Conservation (phyloP, 106 monocot genomes). For the Dendrobium officinale region DNA sequence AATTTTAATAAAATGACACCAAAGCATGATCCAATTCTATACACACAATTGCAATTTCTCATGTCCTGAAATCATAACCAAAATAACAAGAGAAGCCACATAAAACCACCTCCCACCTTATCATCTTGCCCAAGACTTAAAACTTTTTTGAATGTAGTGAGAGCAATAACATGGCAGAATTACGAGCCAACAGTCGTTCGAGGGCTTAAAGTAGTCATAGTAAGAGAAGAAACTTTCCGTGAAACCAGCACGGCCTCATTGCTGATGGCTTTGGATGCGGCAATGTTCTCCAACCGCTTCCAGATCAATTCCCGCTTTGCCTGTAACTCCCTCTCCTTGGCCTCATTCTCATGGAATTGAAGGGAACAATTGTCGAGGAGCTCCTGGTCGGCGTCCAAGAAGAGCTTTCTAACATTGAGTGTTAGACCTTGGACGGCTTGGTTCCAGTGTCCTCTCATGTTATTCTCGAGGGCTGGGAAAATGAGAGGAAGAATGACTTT, state of each 20-base stretch:
- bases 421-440: slow-evolving; percentile 45
- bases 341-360: slow-evolving; percentile 2
- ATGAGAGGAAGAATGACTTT: slow-evolving; percentile 39
- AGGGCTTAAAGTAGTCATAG: slow-evolving; percentile 9
- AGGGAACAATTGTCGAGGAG: slow-evolving; percentile 27
- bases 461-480: slow-evolving; percentile 37
- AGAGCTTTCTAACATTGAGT: slow-evolving; percentile 36
- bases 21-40: neutral
- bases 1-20: neutral
- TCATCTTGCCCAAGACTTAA: neutral
- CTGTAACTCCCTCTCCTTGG: slow-evolving; percentile 14
- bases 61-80: neutral
- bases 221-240: slow-evolving; percentile 11
- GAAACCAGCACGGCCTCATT: slow-evolving; percentile 32
- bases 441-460: slow-evolving; percentile 43
- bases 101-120: neutral
- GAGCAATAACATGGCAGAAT: neutral
- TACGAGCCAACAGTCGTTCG: neutral
- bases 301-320: slow-evolving; percentile 26
- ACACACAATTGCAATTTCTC: neutral
- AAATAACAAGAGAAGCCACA: neutral
- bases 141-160: neutral
- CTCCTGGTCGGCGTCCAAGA: slow-evolving; percentile 36
- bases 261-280: slow-evolving; percentile 27
- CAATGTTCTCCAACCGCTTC: slow-evolving; percentile 40